Evolutionary conservation across 1,284 basidiomycete species (phyloP).

Genomic region (Cutaneotrichosporon spelunceum): DNA sequence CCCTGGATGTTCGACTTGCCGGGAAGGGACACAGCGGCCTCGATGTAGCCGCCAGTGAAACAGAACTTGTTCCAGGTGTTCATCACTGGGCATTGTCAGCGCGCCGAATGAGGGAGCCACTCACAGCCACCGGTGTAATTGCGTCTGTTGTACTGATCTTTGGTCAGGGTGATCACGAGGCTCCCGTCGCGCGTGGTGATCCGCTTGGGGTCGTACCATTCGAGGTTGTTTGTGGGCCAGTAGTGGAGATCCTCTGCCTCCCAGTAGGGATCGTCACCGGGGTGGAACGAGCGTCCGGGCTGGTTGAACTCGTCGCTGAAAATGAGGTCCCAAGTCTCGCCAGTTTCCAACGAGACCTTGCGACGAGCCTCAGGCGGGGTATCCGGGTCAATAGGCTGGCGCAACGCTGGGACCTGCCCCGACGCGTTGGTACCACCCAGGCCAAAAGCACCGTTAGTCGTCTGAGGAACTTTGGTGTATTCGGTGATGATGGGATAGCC

Average conservation of each 20-base stretch:
- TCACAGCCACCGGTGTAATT: constrained; percentile 68
- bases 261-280: constrained; percentile 59
- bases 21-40: constrained; percentile 70
- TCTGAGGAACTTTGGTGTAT: constrained; percentile 40
- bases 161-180: constrained; percentile 65
- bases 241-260: constrained; percentile 56
- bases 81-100: constrained; percentile 34
- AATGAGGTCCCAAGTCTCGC: constrained; percentile 71
- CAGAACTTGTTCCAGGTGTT: constrained; percentile 83
- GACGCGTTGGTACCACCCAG: constrained; percentile 63
- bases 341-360: constrained; percentile 63
- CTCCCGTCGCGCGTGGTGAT: constrained; percentile 60
- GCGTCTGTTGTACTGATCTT: constrained; percentile 62
- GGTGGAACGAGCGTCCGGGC: constrained; percentile 62
- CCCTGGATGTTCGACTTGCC: constrained; percentile 67
- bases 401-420: constrained; percentile 57
- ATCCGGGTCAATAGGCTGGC: constrained; percentile 61
- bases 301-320: constrained; percentile 90
- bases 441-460: constrained; percentile 57
- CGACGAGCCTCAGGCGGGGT: constrained; percentile 61
- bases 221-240: constrained; percentile 75
- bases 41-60: constrained; percentile 82
- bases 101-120: constrained; percentile 17
- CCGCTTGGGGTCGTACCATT: constrained; percentile 60
- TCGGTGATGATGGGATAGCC: constrained; percentile 74